Evolutionary conservation across 108 stramenopile species (phyloP), one percentile per base, ranked within the genome.

Genomic region (Cylindrotheca fusiformis): DNA sequence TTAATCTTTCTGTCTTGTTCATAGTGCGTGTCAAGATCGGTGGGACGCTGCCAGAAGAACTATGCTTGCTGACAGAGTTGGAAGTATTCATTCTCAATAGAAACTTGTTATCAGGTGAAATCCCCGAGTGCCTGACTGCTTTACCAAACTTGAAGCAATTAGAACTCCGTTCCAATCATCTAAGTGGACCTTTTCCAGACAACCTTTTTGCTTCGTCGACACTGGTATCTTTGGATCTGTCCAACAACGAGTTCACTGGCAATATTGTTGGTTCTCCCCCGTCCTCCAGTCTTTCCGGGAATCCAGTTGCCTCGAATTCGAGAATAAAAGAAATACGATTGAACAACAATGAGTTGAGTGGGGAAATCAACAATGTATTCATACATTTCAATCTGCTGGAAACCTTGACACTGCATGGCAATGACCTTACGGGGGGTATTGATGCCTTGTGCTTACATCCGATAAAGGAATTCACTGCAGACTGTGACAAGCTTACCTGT

Each of bases 111-210:
- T 28, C 52, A n/a, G 60, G 55, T 6, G 33, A 48, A 19, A 32
- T 80, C n/a, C 79, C 90, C 22, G 69, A 55, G 28, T 82, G 78
- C 50, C 60, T 92, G 50, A 68, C 69, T 1, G 60, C 72, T 26
- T 32, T 88, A 20, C 1, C 36, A 2, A 29, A 12, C 4, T 27
- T 73, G n/a, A 19, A 56, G 32, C 64, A 66, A 28, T 55, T 73
- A 27, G 31, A 60, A 0, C 28, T 65, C 12, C 49, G 31, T 24
- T 28, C 33, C 30, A 80, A 80, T 36, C 47, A 63, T 0, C 48
- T 71, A 8, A 25, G 25, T 29, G 62, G 62, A 18, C 48, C 10
- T 0, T 56, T 74, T 24, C 79, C 90, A 14, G 63, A 45, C 29
- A 68, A 71, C 46, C 71, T 88, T 55, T 65, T 74, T 5, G 49